Evolutionary conservation across 371 early-diverging fungal species (phyloP), one percentile per base, ranked within the genome.

Genomic region (Actinomucor elegans): DNA sequence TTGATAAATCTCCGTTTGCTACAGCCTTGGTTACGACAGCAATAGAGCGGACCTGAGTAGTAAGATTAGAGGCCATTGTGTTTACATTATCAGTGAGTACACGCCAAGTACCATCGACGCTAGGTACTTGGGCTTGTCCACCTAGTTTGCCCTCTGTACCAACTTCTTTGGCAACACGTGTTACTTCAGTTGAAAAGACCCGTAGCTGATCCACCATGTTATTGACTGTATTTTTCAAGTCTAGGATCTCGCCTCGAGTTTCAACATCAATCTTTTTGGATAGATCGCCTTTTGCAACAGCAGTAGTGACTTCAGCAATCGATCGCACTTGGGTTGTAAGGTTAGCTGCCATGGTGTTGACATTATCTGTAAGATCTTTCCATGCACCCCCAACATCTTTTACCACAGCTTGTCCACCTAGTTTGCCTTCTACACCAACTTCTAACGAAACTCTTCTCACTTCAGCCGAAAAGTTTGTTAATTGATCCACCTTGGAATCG

Each of bases 221-320:
- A 55, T 86, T 84, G 12, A 58, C 73, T 0, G 79, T 84, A 18
- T 72, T 66, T 45, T 81, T 81, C 0, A 80, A 53, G 12, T 79
- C 79, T 4, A 66, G 40, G 14, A 81, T 79, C 43, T 86, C 68
- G 57, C 79, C 68, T 69, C 87, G 33, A 51, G 42, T 61, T 34
- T 50, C 67, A 0, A 82, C 79, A n/a, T 64, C 67, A 42, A 88
- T 68, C 58, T 81, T 84, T 40, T 77, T 74, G 5, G 71, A 75
- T 14, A 88, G 53, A 54, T 88, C 85, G 27, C 88, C 88, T 9
- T 67, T 66, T 9, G 86, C 85, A 12, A 87, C 83, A 11, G 83
- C 80, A 28, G 68, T 80, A 10, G 77, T 73, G 1, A 82, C 81
- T 27, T 55, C 54, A 5, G 81, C 77, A 58, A 83, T 84, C 17